These are phyloP conservation scores for Sordariomycetes sp. DNA, from an alignment of 2,329 filamentous ascomycete genomes.

Conservation along the genomic window DNA sequence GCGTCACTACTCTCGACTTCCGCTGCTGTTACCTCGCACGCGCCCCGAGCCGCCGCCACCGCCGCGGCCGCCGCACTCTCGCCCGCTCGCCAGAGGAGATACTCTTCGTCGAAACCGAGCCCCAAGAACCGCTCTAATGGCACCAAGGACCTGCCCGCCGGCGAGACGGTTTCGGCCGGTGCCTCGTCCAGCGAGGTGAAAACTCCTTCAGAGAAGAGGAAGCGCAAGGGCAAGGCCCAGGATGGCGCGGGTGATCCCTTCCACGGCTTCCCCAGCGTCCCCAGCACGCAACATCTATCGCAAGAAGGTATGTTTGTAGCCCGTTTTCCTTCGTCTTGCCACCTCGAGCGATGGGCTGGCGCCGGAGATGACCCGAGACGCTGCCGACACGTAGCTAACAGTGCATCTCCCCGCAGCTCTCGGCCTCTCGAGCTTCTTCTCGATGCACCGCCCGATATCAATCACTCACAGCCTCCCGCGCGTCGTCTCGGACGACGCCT, in stretches of 20 bases:
- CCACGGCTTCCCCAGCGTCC: conserved; percentile 56
- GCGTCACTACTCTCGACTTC: conserved; percentile 17
- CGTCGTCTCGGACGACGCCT: conserved; percentile 57
- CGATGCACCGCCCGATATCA: conserved; percentile 86
- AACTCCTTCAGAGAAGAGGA: conserved; percentile 36
- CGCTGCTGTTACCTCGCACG: conserved; percentile 24
- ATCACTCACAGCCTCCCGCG: conserved; percentile 71
- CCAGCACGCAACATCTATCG: conserved; percentile 59
- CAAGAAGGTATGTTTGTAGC: conserved; percentile 41
- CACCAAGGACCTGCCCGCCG: conserved; percentile 30
- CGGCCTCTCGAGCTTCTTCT: conserved; percentile 85
- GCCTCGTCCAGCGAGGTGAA: conserved; percentile 28
- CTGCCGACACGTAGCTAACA: not conserved
- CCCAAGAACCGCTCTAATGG: conserved; percentile 35
- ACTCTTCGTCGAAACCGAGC: conserved; percentile 49
- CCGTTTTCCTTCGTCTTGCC: not conserved
- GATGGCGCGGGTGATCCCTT: conserved; percentile 29
- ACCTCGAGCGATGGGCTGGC: not conserved
- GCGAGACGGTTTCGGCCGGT: conserved; percentile 34
- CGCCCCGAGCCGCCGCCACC: conserved; percentile 22
- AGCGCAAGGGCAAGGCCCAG: conserved; percentile 42
- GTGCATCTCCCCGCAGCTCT: conserved; percentile 50
- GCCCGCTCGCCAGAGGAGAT: conserved; percentile 33
- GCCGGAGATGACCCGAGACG: not conserved
- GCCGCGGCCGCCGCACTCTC: conserved; percentile 14